A percentile compares a stretch with the other conserved stretches of the same genome.
phyloP scores from a whole-genome alignment of 2,329 filamentous ascomycete genomes.

The Fusarium brevicatenulatum region DNA sequence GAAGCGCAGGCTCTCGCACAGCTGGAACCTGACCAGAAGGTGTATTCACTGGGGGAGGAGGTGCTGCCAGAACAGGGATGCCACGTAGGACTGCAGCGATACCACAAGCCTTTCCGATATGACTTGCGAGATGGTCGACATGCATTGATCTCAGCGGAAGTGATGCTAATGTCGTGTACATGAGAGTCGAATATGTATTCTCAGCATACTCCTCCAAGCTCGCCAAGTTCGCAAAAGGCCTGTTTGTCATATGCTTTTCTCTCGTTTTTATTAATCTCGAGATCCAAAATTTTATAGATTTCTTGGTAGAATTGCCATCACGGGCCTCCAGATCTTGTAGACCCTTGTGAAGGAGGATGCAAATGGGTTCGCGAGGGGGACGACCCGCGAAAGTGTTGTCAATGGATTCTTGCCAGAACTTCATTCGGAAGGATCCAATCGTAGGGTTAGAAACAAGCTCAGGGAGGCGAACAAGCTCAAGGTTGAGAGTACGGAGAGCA shows the following conservation, averaged over 20 bases:
- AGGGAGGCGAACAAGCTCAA: conserved; percentile 89
- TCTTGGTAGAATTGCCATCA: conserved; percentile 54
- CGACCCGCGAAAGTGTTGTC: conserved; percentile 78
- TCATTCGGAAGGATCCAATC: conserved; percentile 87
- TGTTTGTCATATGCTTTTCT: conserved; percentile 84
- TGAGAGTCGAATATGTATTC: conserved; percentile 91
- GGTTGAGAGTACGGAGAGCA: conserved; percentile 89
- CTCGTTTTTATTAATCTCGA: conserved; percentile 81
- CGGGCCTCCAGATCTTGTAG: conserved; percentile 68
- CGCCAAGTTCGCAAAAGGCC: conserved; percentile 78
- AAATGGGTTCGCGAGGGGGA: conserved; percentile 91
- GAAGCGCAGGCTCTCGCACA: conserved; percentile 64
- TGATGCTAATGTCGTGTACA: conserved; percentile 86
- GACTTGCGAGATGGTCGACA: conserved; percentile 91
- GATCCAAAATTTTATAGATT: conserved; percentile 76
- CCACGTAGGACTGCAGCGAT: conserved; percentile 89
- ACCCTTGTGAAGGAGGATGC: conserved; percentile 80
- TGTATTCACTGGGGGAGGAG: conserved; percentile 61
- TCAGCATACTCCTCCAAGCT: conserved; percentile 90
- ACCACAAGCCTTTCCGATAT: conserved; percentile 93
- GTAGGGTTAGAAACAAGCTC: conserved; percentile 89
- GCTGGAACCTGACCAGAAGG: conserved; percentile 53
- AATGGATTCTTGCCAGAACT: conserved; percentile 93
- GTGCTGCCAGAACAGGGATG: conserved; percentile 85
- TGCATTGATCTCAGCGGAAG: conserved; percentile 84